Evolutionary conservation across 495 filamentous ascomycete species (phyloP).

Genomic region (Neurospora intermedia): DNA sequence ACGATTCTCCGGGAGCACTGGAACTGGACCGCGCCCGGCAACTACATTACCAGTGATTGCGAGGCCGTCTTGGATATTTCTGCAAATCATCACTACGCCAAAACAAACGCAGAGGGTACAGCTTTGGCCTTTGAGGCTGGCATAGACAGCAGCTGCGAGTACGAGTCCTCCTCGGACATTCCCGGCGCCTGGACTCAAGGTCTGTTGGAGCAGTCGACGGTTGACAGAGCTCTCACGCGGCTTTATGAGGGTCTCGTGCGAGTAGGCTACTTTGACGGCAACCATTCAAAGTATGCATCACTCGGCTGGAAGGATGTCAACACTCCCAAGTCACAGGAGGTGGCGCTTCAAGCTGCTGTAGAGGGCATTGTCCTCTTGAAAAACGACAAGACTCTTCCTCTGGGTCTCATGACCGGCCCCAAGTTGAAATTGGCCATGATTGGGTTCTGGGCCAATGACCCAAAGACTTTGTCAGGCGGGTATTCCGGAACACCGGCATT

Average conservation of each 20-base stretch:
- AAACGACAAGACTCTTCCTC: constrained; percentile 21
- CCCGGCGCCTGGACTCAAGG: constrained; percentile 11
- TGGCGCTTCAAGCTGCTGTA: constrained; percentile 21
- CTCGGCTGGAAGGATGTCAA: constrained; percentile 17
- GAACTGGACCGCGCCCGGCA: constrained; percentile 30
- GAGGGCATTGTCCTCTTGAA: constrained; percentile 24
- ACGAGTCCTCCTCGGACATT: constrained; percentile 11
- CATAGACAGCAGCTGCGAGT: constrained; percentile 14
- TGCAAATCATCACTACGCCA: constrained; percentile 14
- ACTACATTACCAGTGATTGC: constrained; percentile 36
- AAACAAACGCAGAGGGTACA: constrained; percentile 14
- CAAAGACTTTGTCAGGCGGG: constrained; percentile 25
- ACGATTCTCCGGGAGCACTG: constrained; percentile 37
- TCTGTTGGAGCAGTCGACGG: constrained; percentile 6
- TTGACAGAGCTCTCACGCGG: constrained; percentile 14
- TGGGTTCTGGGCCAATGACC: constrained; percentile 27
- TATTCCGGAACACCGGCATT: constrained; percentile 29
- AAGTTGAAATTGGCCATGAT: constrained; percentile 21
- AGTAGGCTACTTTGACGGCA: constrained; percentile 26
- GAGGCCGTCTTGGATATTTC: constrained; percentile 32
- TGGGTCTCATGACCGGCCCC: constrained; percentile 13
- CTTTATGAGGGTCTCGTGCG: constrained; percentile 37
- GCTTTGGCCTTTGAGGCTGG: constrained; percentile 14
- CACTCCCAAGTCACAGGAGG: constrained; percentile 11
- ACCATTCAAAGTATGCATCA: constrained; percentile 1